These are phyloP conservation scores for Flaveria linearis DNA, from an alignment of 129 eudicot genomes.

Conservation along the genomic window DNA sequence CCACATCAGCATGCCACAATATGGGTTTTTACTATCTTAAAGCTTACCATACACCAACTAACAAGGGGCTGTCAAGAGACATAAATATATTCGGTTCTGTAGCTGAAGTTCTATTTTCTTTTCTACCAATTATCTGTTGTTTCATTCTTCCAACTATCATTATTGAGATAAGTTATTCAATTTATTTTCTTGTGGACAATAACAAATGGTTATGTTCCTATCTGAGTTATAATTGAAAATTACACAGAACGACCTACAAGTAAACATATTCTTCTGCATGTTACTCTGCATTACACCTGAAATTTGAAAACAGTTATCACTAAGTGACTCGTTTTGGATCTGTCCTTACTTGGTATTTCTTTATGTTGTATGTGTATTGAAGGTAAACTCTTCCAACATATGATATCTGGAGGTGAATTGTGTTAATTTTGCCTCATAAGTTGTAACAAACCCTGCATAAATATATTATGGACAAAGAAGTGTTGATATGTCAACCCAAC, in stretches of 20 bases:
- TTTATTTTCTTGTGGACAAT: slow-evolving; percentile 38
- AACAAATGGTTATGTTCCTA: background rate
- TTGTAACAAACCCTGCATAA: background rate
- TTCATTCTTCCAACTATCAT: slow-evolving; percentile 8
- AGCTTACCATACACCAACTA: background rate
- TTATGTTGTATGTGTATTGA: background rate
- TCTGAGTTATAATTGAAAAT: background rate
- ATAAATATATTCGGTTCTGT: background rate
- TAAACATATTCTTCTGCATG: background rate
- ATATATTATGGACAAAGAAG: background rate
- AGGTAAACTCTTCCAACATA: slow-evolving; percentile 10
- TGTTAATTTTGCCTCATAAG: background rate
- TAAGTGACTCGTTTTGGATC: slow-evolving; percentile 23
- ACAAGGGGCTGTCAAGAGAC: background rate
- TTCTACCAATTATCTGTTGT: background rate
- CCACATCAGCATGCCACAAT: background rate
- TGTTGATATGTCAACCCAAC: background rate
- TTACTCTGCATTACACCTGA: slow-evolving; percentile 17
- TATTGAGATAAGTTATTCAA: slow-evolving; percentile 26
- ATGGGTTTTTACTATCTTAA: slow-evolving; percentile 7
- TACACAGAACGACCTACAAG: background rate
- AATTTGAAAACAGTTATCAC: background rate
- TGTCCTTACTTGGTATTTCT: slow-evolving; percentile 12
- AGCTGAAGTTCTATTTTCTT: background rate
- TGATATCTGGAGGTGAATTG: background rate